Base-by-base conservation (phyloP, 2,329 filamentous ascomycete genomes). In the Talaromyces sp. region DNA sequence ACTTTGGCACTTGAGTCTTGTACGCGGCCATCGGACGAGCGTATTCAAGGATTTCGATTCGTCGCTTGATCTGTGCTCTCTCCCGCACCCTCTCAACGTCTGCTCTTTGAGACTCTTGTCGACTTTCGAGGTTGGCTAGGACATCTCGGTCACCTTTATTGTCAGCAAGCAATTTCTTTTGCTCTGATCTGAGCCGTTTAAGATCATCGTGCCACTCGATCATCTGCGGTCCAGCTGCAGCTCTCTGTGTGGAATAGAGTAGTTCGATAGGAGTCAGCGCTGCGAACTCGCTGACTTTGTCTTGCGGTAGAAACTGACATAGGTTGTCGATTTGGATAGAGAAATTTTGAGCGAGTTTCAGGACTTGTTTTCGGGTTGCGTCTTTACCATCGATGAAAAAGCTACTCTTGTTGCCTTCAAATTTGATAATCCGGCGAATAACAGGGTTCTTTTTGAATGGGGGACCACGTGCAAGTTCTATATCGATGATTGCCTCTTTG, bases 251-350 rank as follows among this genome's bases (percentile, higher is more conserved):
- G 71, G 95, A 91, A 66, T 88, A 85, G 0, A 99, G 83, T 22
- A 97, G 85, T 52, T 96, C 90, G 13, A 96, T 83, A 0, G 94
- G 90, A 9, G 87, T 90, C 70, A 96, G 86, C 5, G 86, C 90
- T 5, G 95, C 92, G 74, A 99, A 99, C 73, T 97, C 93, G 27
- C 93, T 92, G 1, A 99, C 95, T 70, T 93, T 90, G 75, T 99
- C 95, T 77, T 99, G 95, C 0, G 95, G 95, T 52, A 99, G 81
- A 72, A 99, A 99, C 75, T 99, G 95, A 76, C 95, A 99, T 2
- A 99, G 84, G 71, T 99, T 99, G 81, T 99, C 95, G 69, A 98
- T 92, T 77, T 99, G 95, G 61, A 99, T 98, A 58, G 90, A 90
- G 72, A 96, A 88, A 10, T 83, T 84, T 66, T 83, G 85, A 67